phyloP scores from a whole-genome alignment of 208 protist species.

The Leishmania amazonensis region DNA sequence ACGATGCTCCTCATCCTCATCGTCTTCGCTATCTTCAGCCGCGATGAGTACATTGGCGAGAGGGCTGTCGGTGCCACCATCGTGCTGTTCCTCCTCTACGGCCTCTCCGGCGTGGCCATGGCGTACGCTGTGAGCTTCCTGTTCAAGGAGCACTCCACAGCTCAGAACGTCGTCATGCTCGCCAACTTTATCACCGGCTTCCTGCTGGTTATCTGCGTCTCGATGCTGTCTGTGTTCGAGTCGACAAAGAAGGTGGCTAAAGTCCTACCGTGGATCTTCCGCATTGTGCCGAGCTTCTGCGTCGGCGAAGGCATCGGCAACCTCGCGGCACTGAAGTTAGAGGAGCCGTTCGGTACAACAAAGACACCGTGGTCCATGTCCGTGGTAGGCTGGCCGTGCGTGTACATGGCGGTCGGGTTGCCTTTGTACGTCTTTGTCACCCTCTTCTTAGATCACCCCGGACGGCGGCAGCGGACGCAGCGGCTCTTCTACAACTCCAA shows the following conservation, averaged over 20 bases:
- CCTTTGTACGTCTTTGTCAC: slow-evolving; percentile 62
- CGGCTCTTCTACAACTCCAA: slow-evolving; percentile 32
- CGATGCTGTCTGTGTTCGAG: slow-evolving; percentile 49
- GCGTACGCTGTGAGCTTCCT: slow-evolving; percentile 68
- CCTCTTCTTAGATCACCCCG: slow-evolving; percentile 71
- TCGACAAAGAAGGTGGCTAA: slow-evolving; percentile 43
- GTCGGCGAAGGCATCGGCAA: slow-evolving; percentile 80
- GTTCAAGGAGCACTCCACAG: slow-evolving; percentile 66
- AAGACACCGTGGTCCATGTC: slow-evolving; percentile 43
- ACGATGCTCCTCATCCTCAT: slow-evolving; percentile 64
- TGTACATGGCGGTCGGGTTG: slow-evolving; percentile 68
- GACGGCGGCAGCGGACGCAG: slow-evolving; percentile 36
- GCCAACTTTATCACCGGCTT: slow-evolving; percentile 83
- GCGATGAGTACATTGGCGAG: slow-evolving; percentile 57
- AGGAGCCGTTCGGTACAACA: slow-evolving; percentile 33
- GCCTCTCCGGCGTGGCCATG: slow-evolving; percentile 57
- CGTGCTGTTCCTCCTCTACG: slow-evolving; percentile 65
- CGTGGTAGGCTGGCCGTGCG: slow-evolving; percentile 49
- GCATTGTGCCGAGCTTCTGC: slow-evolving; percentile 74
- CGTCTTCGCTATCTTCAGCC: slow-evolving; percentile 61
- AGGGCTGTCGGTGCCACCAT: slow-evolving; percentile 47
- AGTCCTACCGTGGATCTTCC: slow-evolving; percentile 58
- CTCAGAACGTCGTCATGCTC: slow-evolving; percentile 71
- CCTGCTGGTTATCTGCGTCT: slow-evolving; percentile 58
- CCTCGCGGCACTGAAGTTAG: slow-evolving; percentile 37